A percentile compares a stretch with the other conserved stretches of the same genome.
phyloP scores from a whole-genome alignment of 208 protist species.

The Tritrichomonas musculus region DNA sequence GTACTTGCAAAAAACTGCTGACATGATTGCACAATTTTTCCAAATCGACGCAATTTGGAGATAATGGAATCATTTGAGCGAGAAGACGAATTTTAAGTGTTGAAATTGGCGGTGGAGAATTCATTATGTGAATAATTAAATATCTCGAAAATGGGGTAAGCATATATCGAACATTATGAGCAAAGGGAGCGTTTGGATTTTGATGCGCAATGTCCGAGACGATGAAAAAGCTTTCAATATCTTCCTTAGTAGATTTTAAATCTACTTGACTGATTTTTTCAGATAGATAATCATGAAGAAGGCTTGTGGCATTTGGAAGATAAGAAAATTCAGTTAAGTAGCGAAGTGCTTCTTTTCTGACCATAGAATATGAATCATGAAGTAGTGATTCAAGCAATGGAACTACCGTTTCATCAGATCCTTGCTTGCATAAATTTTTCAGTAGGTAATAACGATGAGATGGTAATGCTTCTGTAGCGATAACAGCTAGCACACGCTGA shows the following conservation, averaged over 20 bases:
- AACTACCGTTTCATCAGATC: not conserved
- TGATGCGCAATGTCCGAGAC: not conserved
- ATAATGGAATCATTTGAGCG: not conserved
- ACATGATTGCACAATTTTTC: not conserved
- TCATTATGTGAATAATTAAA: not conserved
- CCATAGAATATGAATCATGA: not conserved
- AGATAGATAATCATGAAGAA: not conserved
- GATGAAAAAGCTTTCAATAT: conserved; percentile 10
- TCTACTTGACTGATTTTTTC: not conserved
- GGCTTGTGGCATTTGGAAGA: not conserved
- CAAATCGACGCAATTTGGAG: not conserved
- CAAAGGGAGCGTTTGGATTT: not conserved
- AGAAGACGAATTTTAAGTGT: not conserved
- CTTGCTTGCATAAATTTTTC: not conserved
- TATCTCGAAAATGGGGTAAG: not conserved
- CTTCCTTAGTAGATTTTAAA: not conserved
- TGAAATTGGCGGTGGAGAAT: not conserved
- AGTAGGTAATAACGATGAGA: not conserved
- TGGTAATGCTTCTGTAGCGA: not conserved
- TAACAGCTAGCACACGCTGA: not conserved
- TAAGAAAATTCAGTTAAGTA: not conserved
- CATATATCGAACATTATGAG: not conserved
- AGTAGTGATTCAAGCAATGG: not conserved
- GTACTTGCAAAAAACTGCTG: not conserved
- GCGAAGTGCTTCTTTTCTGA: not conserved